phyloP scores from a whole-genome alignment of 2,329 filamentous ascomycete species.

The Sarocladium brachiariae region DNA sequence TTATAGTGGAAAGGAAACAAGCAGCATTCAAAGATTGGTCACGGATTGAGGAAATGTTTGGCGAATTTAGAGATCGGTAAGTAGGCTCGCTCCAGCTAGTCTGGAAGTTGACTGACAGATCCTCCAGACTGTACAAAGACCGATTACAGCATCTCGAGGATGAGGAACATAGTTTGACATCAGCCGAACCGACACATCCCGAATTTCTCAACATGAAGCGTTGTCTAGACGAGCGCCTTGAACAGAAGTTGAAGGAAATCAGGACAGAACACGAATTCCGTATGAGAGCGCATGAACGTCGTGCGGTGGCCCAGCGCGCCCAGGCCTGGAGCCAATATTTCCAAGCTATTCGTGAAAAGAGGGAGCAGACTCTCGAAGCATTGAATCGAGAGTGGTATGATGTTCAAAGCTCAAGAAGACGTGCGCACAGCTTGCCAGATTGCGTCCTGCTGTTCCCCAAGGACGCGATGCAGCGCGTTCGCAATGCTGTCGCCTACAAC shows the following conservation, averaged over 20 bases:
- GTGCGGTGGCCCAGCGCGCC: slow-evolving; percentile 72
- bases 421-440: slow-evolving; percentile 71
- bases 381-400: slow-evolving; percentile 89
- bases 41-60: slow-evolving; percentile 82
- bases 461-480: slow-evolving; percentile 68
- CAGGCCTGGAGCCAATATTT: slow-evolving; percentile 89
- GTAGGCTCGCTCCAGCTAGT: slow-evolving; percentile 18
- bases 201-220: slow-evolving; percentile 88
- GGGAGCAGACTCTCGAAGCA: slow-evolving; percentile 71
- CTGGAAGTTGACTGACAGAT: slow-evolving; percentile 16
- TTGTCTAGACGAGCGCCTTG: slow-evolving; percentile 73
- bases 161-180: slow-evolving; percentile 55
- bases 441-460: slow-evolving; percentile 77
- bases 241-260: slow-evolving; percentile 73
- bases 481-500: slow-evolving; percentile 87
- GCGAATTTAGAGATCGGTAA: slow-evolving; percentile 72
- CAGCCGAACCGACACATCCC: slow-evolving; percentile 67
- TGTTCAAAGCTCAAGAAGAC: slow-evolving; percentile 81
- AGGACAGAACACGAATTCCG: slow-evolving; percentile 68
- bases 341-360: slow-evolving; percentile 74
- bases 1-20: slow-evolving; percentile 67
- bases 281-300: slow-evolving; percentile 63
- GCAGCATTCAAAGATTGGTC: slow-evolving; percentile 73
- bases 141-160: slow-evolving; percentile 73
- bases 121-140: slow-evolving; percentile 73